Base-by-base conservation (phyloP, 1,139 yeast genomes). In the Suhomyces wounanorum region DNA sequence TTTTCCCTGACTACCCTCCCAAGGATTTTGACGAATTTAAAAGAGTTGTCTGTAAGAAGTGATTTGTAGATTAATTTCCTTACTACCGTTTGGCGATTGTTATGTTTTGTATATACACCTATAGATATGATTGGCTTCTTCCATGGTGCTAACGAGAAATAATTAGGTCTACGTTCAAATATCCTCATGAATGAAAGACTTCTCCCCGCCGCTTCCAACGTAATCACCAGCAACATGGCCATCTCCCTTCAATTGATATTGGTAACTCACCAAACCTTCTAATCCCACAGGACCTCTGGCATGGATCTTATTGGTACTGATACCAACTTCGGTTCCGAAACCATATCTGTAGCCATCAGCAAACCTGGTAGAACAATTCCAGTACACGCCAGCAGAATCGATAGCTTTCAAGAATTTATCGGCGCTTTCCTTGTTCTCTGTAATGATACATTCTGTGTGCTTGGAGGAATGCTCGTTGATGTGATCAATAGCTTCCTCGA, bases 271-370 rank as follows among this genome's bases (percentile, higher is more conserved):
- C 58, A 95, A 78, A 1, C 99, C 99, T 65, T 95, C 99, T 43
- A 95, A 79, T 1, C 99, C 99, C 36, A 95, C 98, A 11, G 99
- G 99, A 0, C 99, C 99, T 62, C 99, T 82, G 13, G 99, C 97
- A 66, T 95, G 99, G 58, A 95, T 90, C 68, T 94, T 94, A 65
- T 92, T 91, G 44, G 99, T 95, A 53, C 96, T 87, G 54, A 95
- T 92, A 39, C 99, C 99, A 28, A 95, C 99, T 69, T 95, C 99
- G 8, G 99, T 87, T 48, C 99, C 99, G 66, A 95, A 94, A 0
- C 99, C 99, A 65, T 91, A 95, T 66, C 99, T 82, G 77, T 90
- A 94, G 1, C 99, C 99, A 70, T 95, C 99, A 9, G 99, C 98
- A 71, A 95, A 95, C 64, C 99, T 79, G 2, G 98, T 90, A 9